These are phyloP conservation scores for Dillenia turbinata DNA, from an alignment of 164 flowering plant genomes.

Conservation along the genomic window DNA sequence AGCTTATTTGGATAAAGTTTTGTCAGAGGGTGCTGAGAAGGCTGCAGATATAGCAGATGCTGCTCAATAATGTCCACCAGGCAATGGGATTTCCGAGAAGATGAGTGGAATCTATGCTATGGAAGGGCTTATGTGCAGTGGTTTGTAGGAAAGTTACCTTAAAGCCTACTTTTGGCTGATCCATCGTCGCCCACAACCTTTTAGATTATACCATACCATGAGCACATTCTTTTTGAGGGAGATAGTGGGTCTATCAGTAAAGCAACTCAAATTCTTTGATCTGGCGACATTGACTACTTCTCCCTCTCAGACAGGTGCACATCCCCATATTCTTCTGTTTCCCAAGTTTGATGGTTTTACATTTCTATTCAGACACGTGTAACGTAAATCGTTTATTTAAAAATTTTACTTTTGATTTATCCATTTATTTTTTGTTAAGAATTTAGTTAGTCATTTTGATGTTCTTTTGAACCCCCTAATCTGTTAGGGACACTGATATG, in stretches of 20 bases:
- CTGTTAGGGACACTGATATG: too few species aligned
- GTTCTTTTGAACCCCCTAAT: too few species aligned
- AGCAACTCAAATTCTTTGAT: conserved; percentile 16
- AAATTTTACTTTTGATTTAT: too few species aligned
- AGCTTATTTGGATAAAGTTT: conserved; percentile 63
- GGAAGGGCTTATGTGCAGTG: conserved; percentile 15
- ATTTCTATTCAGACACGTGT: not conserved
- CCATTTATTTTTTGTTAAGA: too few species aligned
- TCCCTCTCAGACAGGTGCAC: conserved; percentile 25
- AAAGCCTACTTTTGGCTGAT: conserved; percentile 29
- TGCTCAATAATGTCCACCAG: conserved; percentile 80
- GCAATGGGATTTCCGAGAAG: conserved; percentile 89
- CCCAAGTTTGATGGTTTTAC: conserved; percentile 7
- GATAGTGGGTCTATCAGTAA: conserved; percentile 8
- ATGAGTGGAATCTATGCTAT: conserved; percentile 36
- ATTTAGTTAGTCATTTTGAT: too few species aligned
- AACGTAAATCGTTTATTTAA: too few species aligned
- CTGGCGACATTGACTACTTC: conserved; percentile 6
- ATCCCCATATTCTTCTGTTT: conserved; percentile 14
- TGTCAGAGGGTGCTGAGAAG: conserved; percentile 73
- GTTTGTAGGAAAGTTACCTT: conserved; percentile 25
- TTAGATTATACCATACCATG: conserved; percentile 16
- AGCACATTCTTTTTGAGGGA: conserved; percentile 22
- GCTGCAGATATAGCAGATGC: conserved; percentile 76
- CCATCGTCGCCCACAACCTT: conserved; percentile 21